Conservation (phyloP, 495 filamentous ascomycete genomes). For the Hamigera avellanea region DNA sequence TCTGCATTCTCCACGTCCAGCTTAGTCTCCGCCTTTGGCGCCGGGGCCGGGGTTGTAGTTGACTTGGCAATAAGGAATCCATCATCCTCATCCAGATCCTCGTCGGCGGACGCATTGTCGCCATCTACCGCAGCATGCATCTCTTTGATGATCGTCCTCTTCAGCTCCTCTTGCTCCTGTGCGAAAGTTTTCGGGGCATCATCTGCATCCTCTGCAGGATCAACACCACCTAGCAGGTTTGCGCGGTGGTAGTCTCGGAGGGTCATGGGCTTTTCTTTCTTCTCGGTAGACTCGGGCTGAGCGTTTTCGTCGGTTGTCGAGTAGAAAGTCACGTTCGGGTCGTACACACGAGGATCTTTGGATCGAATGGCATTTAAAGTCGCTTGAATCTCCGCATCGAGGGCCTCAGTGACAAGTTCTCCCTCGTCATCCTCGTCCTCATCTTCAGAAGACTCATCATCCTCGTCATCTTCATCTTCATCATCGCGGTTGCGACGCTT, state of each 20-base stretch:
- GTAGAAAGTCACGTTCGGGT: slow-evolving; percentile 69
- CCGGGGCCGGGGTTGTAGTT: slow-evolving; percentile 16
- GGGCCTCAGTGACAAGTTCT: slow-evolving; percentile 62
- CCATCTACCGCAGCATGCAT: slow-evolving; percentile 55
- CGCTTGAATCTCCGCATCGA: slow-evolving; percentile 78
- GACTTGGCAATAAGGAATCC: slow-evolving; percentile 58
- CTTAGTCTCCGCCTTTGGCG: slow-evolving; percentile 37
- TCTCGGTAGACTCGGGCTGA: slow-evolving; percentile 19
- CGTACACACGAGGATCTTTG: slow-evolving; percentile 86
- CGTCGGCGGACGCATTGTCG: slow-evolving; percentile 25
- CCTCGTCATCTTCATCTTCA: slow-evolving; percentile 27
- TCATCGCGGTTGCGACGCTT: slow-evolving; percentile 18
- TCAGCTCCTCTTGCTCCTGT: slow-evolving; percentile 76
- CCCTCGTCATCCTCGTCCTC: slow-evolving; percentile 88
- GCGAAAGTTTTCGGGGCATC: slow-evolving; percentile 56
- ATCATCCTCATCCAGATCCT: slow-evolving; percentile 54
- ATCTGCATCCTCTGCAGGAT: slow-evolving; percentile 42
- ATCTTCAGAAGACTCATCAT: slow-evolving; percentile 50
- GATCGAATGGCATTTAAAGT: slow-evolving; percentile 75
- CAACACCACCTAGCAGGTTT: slow-evolving; percentile 58
- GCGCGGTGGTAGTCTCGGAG: slow-evolving; percentile 83
- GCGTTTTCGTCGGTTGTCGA: slow-evolving; percentile 43
- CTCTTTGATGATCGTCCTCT: slow-evolving; percentile 60
- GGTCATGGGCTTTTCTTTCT: slow-evolving; percentile 74
- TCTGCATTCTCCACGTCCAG: slow-evolving; percentile 67